Conservation (phyloP, 495 filamentous ascomycete genomes). For the Xylona heveae region DNA sequence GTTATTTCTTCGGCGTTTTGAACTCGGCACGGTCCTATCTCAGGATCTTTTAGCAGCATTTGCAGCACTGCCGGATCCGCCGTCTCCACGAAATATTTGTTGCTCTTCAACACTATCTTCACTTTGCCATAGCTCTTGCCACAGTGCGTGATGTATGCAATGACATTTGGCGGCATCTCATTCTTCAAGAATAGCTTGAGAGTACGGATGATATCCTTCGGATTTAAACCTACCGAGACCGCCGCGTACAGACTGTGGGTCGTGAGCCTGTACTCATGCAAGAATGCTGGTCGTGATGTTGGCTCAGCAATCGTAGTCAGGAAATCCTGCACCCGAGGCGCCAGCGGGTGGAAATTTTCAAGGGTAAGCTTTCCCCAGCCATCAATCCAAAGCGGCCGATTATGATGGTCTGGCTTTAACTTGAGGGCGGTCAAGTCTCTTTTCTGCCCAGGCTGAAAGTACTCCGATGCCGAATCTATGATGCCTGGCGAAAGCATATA, state of each 20-base stretch:
- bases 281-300: conserved; percentile 57
- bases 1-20: conserved; percentile 49
- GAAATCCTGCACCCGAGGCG: conserved; percentile 74
- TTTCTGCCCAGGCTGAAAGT: conserved; percentile 40
- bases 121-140: conserved; percentile 86
- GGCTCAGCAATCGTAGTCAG: conserved; percentile 90
- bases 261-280: conserved; percentile 86
- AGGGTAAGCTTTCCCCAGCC: conserved; percentile 63
- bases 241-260: conserved; percentile 84
- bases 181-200: conserved; percentile 76
- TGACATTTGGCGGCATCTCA: conserved; percentile 49
- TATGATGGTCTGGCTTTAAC: conserved; percentile 70
- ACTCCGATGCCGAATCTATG: conserved; percentile 3
- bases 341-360: conserved; percentile 75
- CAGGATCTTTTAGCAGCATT: conserved; percentile 48
- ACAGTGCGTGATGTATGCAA: conserved; percentile 56
- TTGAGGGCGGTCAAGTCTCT: conserved; percentile 60
- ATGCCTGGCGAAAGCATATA: conserved; percentile 10
- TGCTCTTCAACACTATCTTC: conserved; percentile 82
- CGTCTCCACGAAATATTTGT: conserved; percentile 81
- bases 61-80: conserved; percentile 67
- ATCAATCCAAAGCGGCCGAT: conserved; percentile 82
- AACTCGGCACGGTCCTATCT: conserved; percentile 41
- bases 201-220: conserved; percentile 70
- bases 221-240: conserved; percentile 68